phyloP scores from a whole-genome alignment of 257 asterid genomes.

The Scutellaria minor region DNA sequence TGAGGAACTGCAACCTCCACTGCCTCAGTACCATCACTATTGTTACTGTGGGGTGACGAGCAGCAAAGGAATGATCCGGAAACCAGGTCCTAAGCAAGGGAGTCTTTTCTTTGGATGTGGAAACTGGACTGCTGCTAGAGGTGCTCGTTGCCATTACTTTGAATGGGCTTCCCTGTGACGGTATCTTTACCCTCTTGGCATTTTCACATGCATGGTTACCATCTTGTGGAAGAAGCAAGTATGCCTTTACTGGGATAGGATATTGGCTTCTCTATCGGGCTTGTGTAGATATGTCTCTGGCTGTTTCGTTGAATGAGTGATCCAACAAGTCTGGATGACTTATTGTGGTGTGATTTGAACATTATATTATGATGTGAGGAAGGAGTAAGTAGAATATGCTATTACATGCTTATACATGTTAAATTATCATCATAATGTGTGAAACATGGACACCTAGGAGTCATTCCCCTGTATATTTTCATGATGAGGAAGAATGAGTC shows the following conservation, averaged over 20 bases:
- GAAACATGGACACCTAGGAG: constrained; percentile 33
- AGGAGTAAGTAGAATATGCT: no score
- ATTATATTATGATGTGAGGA: constrained; percentile 34
- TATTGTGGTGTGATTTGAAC: constrained; percentile 38
- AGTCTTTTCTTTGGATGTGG: constrained; percentile 82
- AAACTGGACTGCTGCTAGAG: constrained; percentile 82
- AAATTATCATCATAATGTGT: constrained; percentile 40
- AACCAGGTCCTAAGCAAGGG: constrained; percentile 90
- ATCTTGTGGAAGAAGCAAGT: no score
- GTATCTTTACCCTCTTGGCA: no score
- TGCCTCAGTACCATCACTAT: constrained; percentile 46
- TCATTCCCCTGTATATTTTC: constrained; percentile 32
- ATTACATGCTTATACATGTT: constrained; percentile 38
- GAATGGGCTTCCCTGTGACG: constrained; percentile 66
- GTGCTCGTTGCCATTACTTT: constrained; percentile 84
- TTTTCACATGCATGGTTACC: no score
- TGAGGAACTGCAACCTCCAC: constrained; percentile 46
- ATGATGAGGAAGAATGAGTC: constrained; percentile 29
- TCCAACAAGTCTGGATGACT: constrained; percentile 35
- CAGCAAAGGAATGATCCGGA: constrained; percentile 65
- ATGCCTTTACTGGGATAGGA: constrained; percentile 27
- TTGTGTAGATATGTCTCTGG: constrained; percentile 47
- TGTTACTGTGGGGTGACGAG: constrained; percentile 84
- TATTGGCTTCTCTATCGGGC: constrained; percentile 39
- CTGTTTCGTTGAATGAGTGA: constrained; percentile 27